Evolutionary conservation across 2,329 filamentous ascomycete genomes (phyloP).

Genomic region (Triangularia setosa): DNA sequence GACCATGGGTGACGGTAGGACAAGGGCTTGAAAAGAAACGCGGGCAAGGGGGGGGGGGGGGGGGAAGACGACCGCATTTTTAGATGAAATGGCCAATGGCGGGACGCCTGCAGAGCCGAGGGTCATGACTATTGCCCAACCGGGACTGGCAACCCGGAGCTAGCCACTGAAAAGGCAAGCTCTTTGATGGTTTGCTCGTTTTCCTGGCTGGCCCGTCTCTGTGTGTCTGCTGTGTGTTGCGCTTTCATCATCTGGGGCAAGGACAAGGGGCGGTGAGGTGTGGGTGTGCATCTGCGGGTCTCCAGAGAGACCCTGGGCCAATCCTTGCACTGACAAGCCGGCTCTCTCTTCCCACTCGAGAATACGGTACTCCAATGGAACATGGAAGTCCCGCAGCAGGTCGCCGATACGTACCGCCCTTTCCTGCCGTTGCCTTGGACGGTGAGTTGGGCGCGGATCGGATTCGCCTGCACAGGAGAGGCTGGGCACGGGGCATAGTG

Average conservation of each 20-base stretch:
- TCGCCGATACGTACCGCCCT: background rate
- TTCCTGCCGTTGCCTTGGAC: background rate
- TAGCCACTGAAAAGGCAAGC: constrained; percentile 32
- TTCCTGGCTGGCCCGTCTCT: constrained; percentile 13
- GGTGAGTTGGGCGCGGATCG: background rate
- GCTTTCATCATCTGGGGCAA: constrained; percentile 14
- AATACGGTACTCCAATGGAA: background rate
- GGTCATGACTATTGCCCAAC: constrained; percentile 47
- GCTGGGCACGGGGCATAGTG: background rate
- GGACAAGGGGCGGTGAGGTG: constrained; percentile 27
- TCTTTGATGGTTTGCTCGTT: constrained; percentile 10
- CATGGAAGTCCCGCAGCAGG: background rate
- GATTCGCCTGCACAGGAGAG: background rate
- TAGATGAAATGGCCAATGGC: constrained; percentile 53
- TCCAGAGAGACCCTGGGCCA: constrained; percentile 11
- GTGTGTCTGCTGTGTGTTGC: constrained; percentile 13
- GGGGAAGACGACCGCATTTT: constrained; percentile 38
- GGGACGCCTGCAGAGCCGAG: constrained; percentile 35
- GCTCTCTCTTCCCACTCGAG: constrained; percentile 16
- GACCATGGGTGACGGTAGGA: constrained; percentile 37
- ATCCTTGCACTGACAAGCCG: constrained; percentile 20
- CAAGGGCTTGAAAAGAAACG: constrained; percentile 47
- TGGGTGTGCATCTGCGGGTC: constrained; percentile 7
- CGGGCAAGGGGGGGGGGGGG: constrained; percentile 38
- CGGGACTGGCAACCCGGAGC: constrained; percentile 44